Conservation (phyloP, 2,329 filamentous ascomycete species). For the Cytospora chrysosperma region DNA sequence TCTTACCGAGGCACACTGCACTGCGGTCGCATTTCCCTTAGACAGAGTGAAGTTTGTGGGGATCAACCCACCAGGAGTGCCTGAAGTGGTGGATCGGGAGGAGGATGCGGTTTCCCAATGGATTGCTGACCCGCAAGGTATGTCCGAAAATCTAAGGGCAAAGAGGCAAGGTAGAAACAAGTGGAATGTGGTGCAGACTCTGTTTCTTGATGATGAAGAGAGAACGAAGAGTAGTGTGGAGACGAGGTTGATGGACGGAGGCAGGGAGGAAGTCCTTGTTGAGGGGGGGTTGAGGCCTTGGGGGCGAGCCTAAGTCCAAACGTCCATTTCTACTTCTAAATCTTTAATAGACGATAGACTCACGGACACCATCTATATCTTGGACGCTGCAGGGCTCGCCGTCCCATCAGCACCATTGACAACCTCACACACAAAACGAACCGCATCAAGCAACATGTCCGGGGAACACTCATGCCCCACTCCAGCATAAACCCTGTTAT, state of each 20-base stretch:
- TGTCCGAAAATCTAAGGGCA: constrained; percentile 41
- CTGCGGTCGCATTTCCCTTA: constrained; percentile 56
- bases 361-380: background rate
- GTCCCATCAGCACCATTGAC: constrained; percentile 37
- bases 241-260: constrained; percentile 34
- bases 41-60: constrained; percentile 54
- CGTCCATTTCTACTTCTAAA: background rate
- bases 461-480: constrained; percentile 68
- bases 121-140: constrained; percentile 53
- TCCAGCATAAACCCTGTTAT: constrained; percentile 66
- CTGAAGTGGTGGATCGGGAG: constrained; percentile 25
- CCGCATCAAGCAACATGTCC: constrained; percentile 66
- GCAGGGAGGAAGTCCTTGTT: constrained; percentile 39
- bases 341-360: background rate
- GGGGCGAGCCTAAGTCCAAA: constrained; percentile 13
- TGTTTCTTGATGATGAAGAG: constrained; percentile 42
- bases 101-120: constrained; percentile 47
- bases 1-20: constrained; percentile 63
- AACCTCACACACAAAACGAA: constrained; percentile 58
- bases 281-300: constrained; percentile 39
- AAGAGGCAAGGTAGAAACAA: constrained; percentile 53
- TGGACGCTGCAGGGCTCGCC: constrained; percentile 27
- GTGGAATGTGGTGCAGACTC: constrained; percentile 44
- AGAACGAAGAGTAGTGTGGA: constrained; percentile 38
- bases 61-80: constrained; percentile 57